A percentile compares a stretch with the other conserved stretches of the same genome.
phyloP scores from a whole-genome alignment of 495 filamentous ascomycete species.

The Tuber calosporum region DNA sequence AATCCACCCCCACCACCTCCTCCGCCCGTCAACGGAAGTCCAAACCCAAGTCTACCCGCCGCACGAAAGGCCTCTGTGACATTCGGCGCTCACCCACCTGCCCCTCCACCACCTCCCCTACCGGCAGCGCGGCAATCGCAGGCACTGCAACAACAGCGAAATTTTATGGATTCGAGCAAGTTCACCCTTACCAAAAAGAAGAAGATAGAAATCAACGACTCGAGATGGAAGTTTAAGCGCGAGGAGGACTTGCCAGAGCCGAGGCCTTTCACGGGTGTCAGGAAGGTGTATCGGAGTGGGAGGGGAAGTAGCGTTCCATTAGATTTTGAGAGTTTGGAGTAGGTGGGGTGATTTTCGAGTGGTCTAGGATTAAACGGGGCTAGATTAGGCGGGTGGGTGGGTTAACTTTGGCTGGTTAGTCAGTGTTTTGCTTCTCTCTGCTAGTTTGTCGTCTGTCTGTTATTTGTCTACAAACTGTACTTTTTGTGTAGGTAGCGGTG shows the following conservation, averaged over 20 bases:
- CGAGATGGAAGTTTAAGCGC: constrained; percentile 76
- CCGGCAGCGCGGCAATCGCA: constrained; percentile 36
- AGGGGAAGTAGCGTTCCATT: constrained; percentile 89
- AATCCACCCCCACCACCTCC: constrained; percentile 40
- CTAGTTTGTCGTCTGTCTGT: neutral
- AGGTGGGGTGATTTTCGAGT: neutral
- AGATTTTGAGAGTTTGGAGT: constrained; percentile 52
- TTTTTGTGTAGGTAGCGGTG: neutral
- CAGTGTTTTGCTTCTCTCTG: neutral
- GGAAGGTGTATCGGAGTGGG: constrained; percentile 77
- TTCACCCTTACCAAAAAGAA: constrained; percentile 57
- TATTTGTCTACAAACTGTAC: neutral
- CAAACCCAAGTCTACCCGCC: constrained; percentile 1
- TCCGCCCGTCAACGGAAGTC: constrained; percentile 33
- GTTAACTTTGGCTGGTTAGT: neutral
- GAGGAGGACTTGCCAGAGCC: constrained; percentile 80
- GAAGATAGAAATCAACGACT: constrained; percentile 62
- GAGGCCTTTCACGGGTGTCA: constrained; percentile 62
- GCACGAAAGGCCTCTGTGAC: constrained; percentile 4
- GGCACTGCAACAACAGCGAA: constrained; percentile 46
- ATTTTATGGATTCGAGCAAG: constrained; percentile 64
- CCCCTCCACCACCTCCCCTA: constrained; percentile 38
- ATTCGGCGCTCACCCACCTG: constrained; percentile 10
- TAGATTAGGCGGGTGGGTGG: neutral
- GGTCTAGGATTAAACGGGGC: neutral